Percentiles rank a stretch among this genome's conserved stretches.
Evolutionary conservation across 2,329 filamentous ascomycete genomes (phyloP).

Genomic region (Cladorrhinum sp.): DNA sequence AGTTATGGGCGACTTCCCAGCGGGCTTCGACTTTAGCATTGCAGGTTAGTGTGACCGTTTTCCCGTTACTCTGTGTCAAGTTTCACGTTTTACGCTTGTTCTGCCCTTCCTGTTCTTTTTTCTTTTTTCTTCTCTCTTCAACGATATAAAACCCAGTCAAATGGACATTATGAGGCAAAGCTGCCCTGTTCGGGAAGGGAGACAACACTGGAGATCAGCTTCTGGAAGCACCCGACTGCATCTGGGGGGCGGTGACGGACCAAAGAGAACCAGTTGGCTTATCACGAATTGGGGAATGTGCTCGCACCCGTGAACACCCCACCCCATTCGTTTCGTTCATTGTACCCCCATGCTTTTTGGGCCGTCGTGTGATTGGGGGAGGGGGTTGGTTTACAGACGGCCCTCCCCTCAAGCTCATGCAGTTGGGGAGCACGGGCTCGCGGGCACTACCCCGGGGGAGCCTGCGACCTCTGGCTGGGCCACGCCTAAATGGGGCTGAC

Average conservation of each 20-base stretch:
- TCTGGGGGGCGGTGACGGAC: slow-evolving; percentile 9
- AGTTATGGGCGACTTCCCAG: slow-evolving; percentile 45
- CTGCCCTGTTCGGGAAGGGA: slow-evolving; percentile 14
- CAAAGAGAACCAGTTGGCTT: slow-evolving; percentile 23
- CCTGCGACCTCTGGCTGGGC: slow-evolving; percentile 5
- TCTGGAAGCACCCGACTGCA: slow-evolving; percentile 5
- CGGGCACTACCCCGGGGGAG: slow-evolving; percentile 4
- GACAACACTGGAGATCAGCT: slow-evolving; percentile 11
- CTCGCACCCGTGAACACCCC: slow-evolving; percentile 14
- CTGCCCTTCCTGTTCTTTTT: background rate
- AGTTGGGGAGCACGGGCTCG: slow-evolving; percentile 16
- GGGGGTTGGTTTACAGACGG: background rate
- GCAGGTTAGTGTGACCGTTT: slow-evolving; percentile 40
- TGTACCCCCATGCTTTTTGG: slow-evolving; percentile 21
- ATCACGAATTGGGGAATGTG: slow-evolving; percentile 23
- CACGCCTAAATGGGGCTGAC: slow-evolving; percentile 36
- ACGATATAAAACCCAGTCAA: background rate
- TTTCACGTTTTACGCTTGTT: background rate
- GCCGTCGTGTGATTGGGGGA: slow-evolving; percentile 31
- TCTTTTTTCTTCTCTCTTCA: slow-evolving; percentile 11
- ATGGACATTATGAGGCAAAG: slow-evolving; percentile 5
- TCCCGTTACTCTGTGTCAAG: slow-evolving; percentile 11
- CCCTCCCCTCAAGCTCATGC: slow-evolving; percentile 21
- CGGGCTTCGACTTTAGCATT: slow-evolving; percentile 47
- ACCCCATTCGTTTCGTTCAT: slow-evolving; percentile 9